These are phyloP conservation scores for Chaetomium olivaceum DNA, from an alignment of 2,329 filamentous ascomycete species.

Conservation along the genomic window DNA sequence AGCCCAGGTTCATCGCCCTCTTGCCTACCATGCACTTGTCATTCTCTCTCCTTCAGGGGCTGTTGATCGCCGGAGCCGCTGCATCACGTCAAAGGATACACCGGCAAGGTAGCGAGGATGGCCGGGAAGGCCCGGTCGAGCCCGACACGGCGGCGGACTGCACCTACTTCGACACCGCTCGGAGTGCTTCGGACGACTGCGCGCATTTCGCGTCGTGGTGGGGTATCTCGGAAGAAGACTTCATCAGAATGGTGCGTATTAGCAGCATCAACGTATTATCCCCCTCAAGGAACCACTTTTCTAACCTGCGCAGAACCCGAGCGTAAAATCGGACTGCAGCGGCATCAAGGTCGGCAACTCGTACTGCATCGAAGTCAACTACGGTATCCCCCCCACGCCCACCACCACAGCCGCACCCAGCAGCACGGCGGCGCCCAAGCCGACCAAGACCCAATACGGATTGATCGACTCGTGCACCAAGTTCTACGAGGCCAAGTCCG, in stretches of 20 bases:
- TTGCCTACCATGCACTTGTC: neutral
- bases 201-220: neutral
- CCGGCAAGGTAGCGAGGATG: neutral
- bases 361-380: neutral
- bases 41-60: neutral
- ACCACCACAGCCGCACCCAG: neutral
- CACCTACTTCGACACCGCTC: neutral
- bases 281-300: neutral
- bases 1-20: neutral
- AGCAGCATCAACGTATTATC: neutral
- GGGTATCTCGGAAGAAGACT: neutral
- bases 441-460: neutral
- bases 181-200: neutral
- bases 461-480: neutral
- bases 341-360: neutral
- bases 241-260: neutral
- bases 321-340: neutral
- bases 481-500: neutral
- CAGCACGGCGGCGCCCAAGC: neutral
- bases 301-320: neutral
- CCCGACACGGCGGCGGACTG: neutral
- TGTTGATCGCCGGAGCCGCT: neutral
- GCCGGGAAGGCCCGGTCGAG: neutral
- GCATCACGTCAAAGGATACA: neutral
- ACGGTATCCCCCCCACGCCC: neutral